Evolutionary conservation across 768 basidiomycete genomes (phyloP).

Genomic region (Suillus sp.): DNA sequence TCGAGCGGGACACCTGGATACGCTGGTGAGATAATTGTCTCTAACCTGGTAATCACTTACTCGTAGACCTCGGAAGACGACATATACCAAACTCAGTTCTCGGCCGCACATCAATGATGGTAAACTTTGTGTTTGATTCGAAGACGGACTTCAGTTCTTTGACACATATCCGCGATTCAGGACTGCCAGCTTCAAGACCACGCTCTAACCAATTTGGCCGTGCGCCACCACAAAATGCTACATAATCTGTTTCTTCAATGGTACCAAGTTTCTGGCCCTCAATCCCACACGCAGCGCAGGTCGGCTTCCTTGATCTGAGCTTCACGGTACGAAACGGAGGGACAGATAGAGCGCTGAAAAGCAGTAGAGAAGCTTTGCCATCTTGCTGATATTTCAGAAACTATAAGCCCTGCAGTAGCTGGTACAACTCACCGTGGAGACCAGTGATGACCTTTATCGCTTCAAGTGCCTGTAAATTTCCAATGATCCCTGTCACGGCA

Average conservation of each 20-base stretch:
- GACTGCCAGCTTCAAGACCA: constrained; percentile 48
- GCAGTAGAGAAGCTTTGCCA: constrained; percentile 60
- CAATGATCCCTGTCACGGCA: constrained; percentile 86
- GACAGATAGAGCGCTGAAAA: constrained; percentile 70
- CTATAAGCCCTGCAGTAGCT: constrained; percentile 2
- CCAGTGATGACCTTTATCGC: constrained; percentile 78
- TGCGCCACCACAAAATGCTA: constrained; percentile 82
- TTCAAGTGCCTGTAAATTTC: constrained; percentile 87
- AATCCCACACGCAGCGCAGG: constrained; percentile 76
- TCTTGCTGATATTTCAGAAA: constrained; percentile 41
- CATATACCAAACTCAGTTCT: constrained; percentile 86
- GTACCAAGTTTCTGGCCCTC: constrained; percentile 44
- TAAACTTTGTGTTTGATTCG: constrained; percentile 28
- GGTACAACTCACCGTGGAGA: constrained; percentile 53
- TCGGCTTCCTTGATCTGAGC: constrained; percentile 67
- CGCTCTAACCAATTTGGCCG: constrained; percentile 63
- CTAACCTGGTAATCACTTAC: constrained; percentile 45
- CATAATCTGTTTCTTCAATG: constrained; percentile 71
- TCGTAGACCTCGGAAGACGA: constrained; percentile 68
- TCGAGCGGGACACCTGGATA: constrained; percentile 71
- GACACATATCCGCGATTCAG: constrained; percentile 42
- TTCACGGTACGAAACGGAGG: constrained; percentile 84
- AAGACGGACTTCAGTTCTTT: constrained; percentile 53
- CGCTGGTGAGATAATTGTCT: constrained; percentile 9
- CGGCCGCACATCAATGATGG: constrained; percentile 80